Evolutionary conservation across 768 basidiomycete species (phyloP).

Genomic region (Leucogyrophana mollusca): DNA sequence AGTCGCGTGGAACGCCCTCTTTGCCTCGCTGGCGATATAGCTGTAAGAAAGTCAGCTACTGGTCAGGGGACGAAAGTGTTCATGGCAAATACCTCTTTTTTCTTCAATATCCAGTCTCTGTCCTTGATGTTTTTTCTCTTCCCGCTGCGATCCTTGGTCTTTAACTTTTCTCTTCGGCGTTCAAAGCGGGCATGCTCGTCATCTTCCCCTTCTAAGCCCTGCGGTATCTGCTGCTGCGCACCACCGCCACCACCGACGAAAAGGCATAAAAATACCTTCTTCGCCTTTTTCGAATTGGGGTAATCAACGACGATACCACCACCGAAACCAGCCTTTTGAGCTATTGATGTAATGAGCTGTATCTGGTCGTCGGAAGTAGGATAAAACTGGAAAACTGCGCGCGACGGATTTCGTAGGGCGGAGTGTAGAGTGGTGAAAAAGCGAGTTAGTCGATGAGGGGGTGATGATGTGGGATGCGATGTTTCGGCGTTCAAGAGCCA

Average conservation of each 20-base stretch:
- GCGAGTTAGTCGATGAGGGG: constrained; percentile 76
- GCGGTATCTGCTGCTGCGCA: constrained; percentile 62
- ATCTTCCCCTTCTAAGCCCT: constrained; percentile 72
- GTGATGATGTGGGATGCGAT: constrained; percentile 84
- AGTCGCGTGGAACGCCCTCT: constrained; percentile 79
- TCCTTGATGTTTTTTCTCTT: constrained; percentile 75
- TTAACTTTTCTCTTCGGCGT: constrained; percentile 69
- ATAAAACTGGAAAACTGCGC: constrained; percentile 92
- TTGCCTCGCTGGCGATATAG: constrained; percentile 85
- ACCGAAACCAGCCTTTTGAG: constrained; percentile 93
- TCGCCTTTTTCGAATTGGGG: constrained; percentile 94
- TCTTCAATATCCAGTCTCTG: constrained; percentile 92
- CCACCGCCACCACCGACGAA: constrained; percentile 79
- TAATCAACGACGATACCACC: constrained; percentile 97
- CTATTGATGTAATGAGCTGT: constrained; percentile 88
- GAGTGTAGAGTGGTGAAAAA: constrained; percentile 95
- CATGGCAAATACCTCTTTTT: constrained; percentile 76
- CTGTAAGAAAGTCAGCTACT: constrained; percentile 34
- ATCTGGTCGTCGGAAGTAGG: constrained; percentile 97
- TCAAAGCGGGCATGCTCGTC: constrained; percentile 70
- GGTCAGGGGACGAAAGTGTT: constrained; percentile 1
- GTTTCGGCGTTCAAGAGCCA: constrained; percentile 98
- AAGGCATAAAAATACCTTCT: constrained; percentile 91
- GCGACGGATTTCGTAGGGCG: constrained; percentile 78
- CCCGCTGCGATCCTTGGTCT: constrained; percentile 51